Evolutionary conservation across 2,329 filamentous ascomycete species (phyloP).

Genomic region (Sarocladium oryzae): DNA sequence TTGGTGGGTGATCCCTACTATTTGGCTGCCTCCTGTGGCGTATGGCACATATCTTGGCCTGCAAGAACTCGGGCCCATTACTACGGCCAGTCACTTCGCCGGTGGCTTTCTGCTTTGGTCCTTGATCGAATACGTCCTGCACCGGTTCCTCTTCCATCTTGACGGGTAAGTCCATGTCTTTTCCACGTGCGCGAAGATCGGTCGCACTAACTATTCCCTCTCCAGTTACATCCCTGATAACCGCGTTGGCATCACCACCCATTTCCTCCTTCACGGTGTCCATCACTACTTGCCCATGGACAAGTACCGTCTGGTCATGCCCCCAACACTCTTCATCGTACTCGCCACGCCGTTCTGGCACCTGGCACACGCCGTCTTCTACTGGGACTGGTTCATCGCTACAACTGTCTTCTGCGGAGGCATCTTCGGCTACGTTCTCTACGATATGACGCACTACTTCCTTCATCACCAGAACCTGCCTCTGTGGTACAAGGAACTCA

Average conservation of each 20-base stretch:
- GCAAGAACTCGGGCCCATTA: slow-evolving; percentile 49
- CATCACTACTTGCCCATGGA: slow-evolving; percentile 99
- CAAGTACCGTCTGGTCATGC: slow-evolving; percentile 94
- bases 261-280: slow-evolving; percentile 93
- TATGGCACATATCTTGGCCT: slow-evolving; percentile 66
- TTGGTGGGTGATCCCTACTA: slow-evolving; percentile 80
- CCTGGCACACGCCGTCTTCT: slow-evolving; percentile 76
- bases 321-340: slow-evolving; percentile 75
- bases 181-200: too few species aligned
- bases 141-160: slow-evolving; percentile 89
- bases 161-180: slow-evolving; percentile 76
- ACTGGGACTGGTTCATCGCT: slow-evolving; percentile 77
- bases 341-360: slow-evolving; percentile 90
- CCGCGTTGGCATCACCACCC: slow-evolving; percentile 72
- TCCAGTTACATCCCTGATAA: slow-evolving; percentile 82
- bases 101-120: slow-evolving; percentile 78
- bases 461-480: slow-evolving; percentile 92
- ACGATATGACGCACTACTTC: slow-evolving; percentile 98
- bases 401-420: slow-evolving; percentile 79
- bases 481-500: slow-evolving; percentile 80
- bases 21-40: slow-evolving; percentile 77
- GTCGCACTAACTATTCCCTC: neutral
- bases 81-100: slow-evolving; percentile 56
- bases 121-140: slow-evolving; percentile 80
- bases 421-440: slow-evolving; percentile 92